phyloP scores from a whole-genome alignment of 2,329 filamentous ascomycete genomes.

The Xylariaceae sp. region DNA sequence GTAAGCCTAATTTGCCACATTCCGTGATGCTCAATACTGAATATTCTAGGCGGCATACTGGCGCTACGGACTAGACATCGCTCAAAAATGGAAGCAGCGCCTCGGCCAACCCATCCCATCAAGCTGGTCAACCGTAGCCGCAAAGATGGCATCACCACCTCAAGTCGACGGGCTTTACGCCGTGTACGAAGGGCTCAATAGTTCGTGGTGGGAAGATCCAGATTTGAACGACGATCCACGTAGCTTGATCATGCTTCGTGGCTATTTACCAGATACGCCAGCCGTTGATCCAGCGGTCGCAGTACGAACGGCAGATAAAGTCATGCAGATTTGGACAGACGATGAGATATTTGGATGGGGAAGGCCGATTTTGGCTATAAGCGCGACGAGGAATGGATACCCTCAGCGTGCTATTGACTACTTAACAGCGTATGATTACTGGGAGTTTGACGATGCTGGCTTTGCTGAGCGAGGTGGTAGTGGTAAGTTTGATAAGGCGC shows the following conservation, averaged over 20 bases:
- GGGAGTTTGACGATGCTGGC: slow-evolving; percentile 41
- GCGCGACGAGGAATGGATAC: slow-evolving; percentile 41
- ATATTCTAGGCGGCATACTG: slow-evolving; percentile 41
- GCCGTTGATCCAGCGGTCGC: slow-evolving; percentile 37
- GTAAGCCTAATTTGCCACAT: slow-evolving; percentile 10
- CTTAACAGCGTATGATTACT: slow-evolving; percentile 41
- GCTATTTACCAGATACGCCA: slow-evolving; percentile 40
- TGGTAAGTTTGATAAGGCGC: slow-evolving; percentile 1
- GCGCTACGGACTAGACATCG: slow-evolving; percentile 48
- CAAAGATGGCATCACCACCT: slow-evolving; percentile 44
- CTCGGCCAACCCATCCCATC: slow-evolving; percentile 37
- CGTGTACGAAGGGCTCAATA: slow-evolving; percentile 46
- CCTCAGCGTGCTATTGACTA: slow-evolving; percentile 40
- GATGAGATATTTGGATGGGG: slow-evolving; percentile 45
- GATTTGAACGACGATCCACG: slow-evolving; percentile 41
- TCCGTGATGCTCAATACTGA: not conserved
- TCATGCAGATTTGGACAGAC: slow-evolving; percentile 41
- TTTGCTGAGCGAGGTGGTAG: slow-evolving; percentile 15
- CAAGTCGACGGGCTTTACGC: slow-evolving; percentile 41
- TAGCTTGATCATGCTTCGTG: slow-evolving; percentile 44
- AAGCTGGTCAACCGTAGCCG: slow-evolving; percentile 40
- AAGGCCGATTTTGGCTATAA: slow-evolving; percentile 46
- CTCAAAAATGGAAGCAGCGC: slow-evolving; percentile 41
- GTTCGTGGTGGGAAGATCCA: slow-evolving; percentile 41
- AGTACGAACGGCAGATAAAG: slow-evolving; percentile 37